Base-by-base conservation (phyloP, 1,139 yeast species). In the Debaryomyces psychrophilus region DNA sequence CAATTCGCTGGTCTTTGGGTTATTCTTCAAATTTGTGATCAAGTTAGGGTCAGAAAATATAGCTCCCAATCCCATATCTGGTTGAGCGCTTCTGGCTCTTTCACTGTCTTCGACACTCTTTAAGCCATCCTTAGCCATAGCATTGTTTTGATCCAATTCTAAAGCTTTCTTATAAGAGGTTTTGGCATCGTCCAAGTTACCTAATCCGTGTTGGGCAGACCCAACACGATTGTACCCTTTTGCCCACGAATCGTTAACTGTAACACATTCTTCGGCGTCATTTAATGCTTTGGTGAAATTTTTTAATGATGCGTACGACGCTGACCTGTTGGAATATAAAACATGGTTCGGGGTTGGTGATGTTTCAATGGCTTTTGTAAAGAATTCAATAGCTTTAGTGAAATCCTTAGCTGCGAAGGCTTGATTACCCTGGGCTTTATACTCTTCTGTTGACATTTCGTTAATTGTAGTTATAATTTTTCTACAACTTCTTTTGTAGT, bases 201-300 rank as follows among this genome's bases (percentile, higher is more conserved):
- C 92, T 52, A 87, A 75, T 12, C 99, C 99, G 59, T 77, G 87
- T 47, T 86, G 83, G 28, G 99, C 99, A 54, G 97, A 93, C 47
- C 90, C 99, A 43, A 88, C 87, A 69, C 99, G 86, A 61, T 85
- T 87, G 75, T 87, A 88, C 41, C 98, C 99, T 69, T 93, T 93
- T 17, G 97, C 90, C 97, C 98, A 93, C 2, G 82, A 54, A 18
- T 89, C 83, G 54, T 88, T 90, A 69, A 90, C 82, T 59, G 80
- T 78, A 44, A 87, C 83, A 69, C 96, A 87, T 61, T 86, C 81
- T 52, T 87, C 71, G 22, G 98, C 98, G 65, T 93, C 98, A 47
- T 76, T 73, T 50, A 90, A 74, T 2, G 98, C 98, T 51, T 83
- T 73, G 29, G 69, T 67, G 60, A 83, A 93, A 56, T 90, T 70